Percentiles rank a stretch among this genome's conserved stretches.
phyloP scores from a whole-genome alignment of 2,329 filamentous ascomycete species.

The Emergomyces pasteurianus region DNA sequence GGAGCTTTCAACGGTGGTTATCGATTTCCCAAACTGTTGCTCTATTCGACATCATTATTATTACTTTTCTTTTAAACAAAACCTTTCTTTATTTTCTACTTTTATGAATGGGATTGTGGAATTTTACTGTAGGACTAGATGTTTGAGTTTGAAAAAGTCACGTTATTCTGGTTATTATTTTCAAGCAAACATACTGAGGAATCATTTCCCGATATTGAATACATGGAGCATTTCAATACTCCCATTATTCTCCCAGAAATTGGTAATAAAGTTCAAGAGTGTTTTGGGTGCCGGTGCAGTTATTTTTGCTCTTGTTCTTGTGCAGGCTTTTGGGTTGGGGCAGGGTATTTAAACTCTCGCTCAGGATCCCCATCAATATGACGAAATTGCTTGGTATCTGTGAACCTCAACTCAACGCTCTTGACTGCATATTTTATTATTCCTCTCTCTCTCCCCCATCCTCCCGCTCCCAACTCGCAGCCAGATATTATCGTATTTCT shows the following conservation, averaged over 20 bases:
- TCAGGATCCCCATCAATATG: background rate
- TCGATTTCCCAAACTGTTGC: background rate
- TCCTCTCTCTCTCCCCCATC: background rate
- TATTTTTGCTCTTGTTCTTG: background rate
- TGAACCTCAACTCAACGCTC: background rate
- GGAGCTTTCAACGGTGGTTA: background rate
- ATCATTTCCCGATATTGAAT: background rate
- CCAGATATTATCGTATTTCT: conserved; percentile 4
- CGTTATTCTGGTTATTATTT: background rate
- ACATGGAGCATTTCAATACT: background rate
- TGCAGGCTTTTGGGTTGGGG: background rate
- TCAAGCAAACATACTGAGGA: background rate
- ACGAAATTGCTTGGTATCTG: conserved; percentile 3
- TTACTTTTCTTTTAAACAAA: background rate
- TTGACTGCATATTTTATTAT: background rate
- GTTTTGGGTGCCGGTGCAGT: background rate
- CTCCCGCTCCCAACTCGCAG: conserved; percentile 4
- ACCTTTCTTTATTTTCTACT: background rate
- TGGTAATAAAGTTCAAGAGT: background rate
- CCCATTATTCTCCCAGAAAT: background rate
- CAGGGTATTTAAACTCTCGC: background rate
- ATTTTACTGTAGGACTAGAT: conserved; percentile 2
- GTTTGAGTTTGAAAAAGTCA: background rate
- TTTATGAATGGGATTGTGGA: background rate
- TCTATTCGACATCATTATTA: background rate